Evolutionary conservation across 2,329 filamentous ascomycete species (phyloP), one percentile per base, ranked within the genome.

Genomic region (Cladosporium sp.): DNA sequence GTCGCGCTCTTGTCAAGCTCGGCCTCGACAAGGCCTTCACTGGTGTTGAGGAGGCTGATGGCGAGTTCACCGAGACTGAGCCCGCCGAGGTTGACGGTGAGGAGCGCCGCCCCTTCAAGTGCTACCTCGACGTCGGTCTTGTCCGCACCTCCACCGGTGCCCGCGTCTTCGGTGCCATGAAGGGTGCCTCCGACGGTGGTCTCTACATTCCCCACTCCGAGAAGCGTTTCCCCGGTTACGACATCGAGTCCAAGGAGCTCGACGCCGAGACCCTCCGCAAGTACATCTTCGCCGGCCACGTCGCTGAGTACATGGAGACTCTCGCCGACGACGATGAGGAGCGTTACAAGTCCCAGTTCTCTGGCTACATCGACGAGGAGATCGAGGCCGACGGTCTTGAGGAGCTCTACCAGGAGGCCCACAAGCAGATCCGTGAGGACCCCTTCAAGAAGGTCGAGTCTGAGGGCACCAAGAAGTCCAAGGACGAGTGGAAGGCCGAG

Each of bases 301-400:
- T 99, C 72, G 93, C 94, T 75, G 95, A 99, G 89, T 99, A 99
- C 90, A 99, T 99, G 95, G 95, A 99, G 90, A 95, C 91, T 67
- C 91, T 99, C 72, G 95, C 95, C 84, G 95, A 99, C 78, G 95
- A 99, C 80, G 95, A 99, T 80, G 95, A 99, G 91, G 95, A 99
- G 89, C 93, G 95, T 81, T 99, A 92, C 92, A 94, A 94, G 88
- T 89, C 88, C 76, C 95, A 99, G 87, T 99, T 99, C 91, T 86
- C 89, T 82, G 90, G 95, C 84, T 99, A 99, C 88, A 91, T 97
- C 75, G 94, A 99, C 73, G 92, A 96, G 79, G 95, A 97, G 76
- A 82, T 99, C 73, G 94, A 98, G 86, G 93, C 95, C 71, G 95
- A 97, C 77, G 92, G 91, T 76, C 88, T 99, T 67, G 95, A 99